phyloP scores from a whole-genome alignment of 2,329 filamentous ascomycete species.

The Fusarium napiforme region DNA sequence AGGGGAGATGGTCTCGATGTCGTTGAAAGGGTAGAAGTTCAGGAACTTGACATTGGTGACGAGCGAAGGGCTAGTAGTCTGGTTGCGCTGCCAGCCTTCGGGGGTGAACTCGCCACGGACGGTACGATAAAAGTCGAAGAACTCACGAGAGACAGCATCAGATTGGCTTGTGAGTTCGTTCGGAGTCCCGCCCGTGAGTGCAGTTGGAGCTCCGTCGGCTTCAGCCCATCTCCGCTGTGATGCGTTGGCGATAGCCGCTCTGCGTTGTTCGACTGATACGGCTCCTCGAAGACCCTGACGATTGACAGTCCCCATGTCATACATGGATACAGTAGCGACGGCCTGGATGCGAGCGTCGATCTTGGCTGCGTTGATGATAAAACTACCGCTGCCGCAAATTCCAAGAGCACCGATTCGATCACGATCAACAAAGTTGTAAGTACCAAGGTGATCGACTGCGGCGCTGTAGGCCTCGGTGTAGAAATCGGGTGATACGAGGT shows the following conservation, averaged over 20 bases:
- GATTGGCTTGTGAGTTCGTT: neutral
- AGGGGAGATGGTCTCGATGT: neutral
- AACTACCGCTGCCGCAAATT: neutral
- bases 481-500: neutral
- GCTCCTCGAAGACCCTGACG: neutral
- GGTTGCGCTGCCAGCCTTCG: neutral
- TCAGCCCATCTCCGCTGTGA: neutral
- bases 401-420: neutral
- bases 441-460: neutral
- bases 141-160: neutral
- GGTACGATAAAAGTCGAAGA: constrained; percentile 2
- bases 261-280: neutral
- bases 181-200: accelerated
- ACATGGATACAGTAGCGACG: neutral
- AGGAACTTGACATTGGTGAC: neutral
- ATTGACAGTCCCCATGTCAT: neutral
- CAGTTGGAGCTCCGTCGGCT: neutral
- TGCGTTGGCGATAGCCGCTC: neutral
- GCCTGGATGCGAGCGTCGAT: neutral
- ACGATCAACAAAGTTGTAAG: neutral
- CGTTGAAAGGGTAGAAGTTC: neutral
- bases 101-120: neutral
- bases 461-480: neutral
- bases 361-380: neutral
- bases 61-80: neutral